Evolutionary conservation across 148 eudicot genomes (phyloP).

Genomic region (Camellia japonica): DNA sequence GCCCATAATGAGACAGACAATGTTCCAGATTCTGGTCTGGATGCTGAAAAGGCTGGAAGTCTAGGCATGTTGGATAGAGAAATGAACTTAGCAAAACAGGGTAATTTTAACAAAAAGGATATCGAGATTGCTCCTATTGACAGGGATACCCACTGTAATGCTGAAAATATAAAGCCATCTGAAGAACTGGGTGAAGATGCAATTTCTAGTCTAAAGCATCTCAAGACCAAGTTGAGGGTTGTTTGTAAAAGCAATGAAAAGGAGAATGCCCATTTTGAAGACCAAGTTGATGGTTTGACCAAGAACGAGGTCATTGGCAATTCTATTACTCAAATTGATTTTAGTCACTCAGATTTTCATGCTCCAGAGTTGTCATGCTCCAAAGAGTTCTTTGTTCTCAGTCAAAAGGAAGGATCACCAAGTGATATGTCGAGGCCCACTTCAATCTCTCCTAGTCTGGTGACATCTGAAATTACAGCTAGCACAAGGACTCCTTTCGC

Average conservation of each 20-base stretch:
- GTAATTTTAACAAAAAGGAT: conserved; percentile 9
- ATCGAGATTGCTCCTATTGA: conserved; percentile 19
- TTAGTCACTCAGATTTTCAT: background rate
- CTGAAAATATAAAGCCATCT: conserved; percentile 9
- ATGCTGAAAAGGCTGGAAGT: conserved; percentile 8
- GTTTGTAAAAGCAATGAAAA: background rate
- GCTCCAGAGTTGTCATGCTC: background rate
- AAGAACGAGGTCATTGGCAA: conserved; percentile 1
- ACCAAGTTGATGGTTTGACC: conserved; percentile 17
- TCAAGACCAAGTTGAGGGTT: conserved; percentile 8
- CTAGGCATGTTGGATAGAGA: conserved; percentile 10
- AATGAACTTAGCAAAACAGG: conserved; percentile 1
- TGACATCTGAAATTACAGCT: background rate
- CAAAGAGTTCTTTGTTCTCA: background rate
- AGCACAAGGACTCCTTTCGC: conserved; percentile 44
- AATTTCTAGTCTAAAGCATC: background rate
- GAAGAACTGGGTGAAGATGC: conserved; percentile 9
- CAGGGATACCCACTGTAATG: background rate
- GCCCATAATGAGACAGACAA: conserved; percentile 9
- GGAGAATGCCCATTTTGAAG: conserved; percentile 13
- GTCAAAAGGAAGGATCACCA: background rate
- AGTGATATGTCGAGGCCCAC: background rate
- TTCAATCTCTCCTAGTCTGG: conserved; percentile 2
- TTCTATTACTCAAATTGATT: conserved; percentile 8
- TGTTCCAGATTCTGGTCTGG: conserved; percentile 20